Percentiles rank a stretch among this genome's conserved stretches.
Conservation (phyloP, 805 yeast genomes). For the Sungouiella blattae region DNA sequence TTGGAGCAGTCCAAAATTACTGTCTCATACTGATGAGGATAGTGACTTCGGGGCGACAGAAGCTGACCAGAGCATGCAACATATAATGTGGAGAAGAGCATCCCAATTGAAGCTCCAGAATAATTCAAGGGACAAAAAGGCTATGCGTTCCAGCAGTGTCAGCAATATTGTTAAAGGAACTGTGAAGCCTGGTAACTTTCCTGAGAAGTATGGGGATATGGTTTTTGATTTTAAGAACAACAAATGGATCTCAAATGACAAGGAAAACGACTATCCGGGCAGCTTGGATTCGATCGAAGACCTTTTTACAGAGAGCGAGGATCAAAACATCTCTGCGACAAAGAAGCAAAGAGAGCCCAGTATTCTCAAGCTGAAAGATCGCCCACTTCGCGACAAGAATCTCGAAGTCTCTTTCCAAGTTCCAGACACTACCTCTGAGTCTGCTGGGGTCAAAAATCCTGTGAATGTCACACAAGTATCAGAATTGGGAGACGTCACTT, state of each 20-base stretch:
- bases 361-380: slow-evolving; percentile 6
- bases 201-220: slow-evolving; percentile 35
- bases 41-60: too few relatives aligned
- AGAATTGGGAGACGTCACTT: slow-evolving; percentile 43
- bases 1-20: slow-evolving; percentile 1
- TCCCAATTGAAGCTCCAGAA: slow-evolving; percentile 30
- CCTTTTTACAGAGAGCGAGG: slow-evolving; percentile 11
- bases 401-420: slow-evolving; percentile 41
- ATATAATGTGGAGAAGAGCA: slow-evolving; percentile 35
- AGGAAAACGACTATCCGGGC: slow-evolving; percentile 20
- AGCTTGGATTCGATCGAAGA: slow-evolving; percentile 41
- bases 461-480: slow-evolving; percentile 41
- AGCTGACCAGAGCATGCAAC: slow-evolving; percentile 5
- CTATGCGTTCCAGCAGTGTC: slow-evolving; percentile 1
- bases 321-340: neutral
- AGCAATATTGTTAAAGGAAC: slow-evolving; percentile 23
- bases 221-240: slow-evolving; percentile 27
- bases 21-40: too few relatives aligned
- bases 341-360: slow-evolving; percentile 1
- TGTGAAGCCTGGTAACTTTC: slow-evolving; percentile 34
- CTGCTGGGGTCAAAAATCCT: slow-evolving; percentile 6
- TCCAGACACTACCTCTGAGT: slow-evolving; percentile 21
- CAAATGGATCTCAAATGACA: slow-evolving; percentile 26
- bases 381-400: slow-evolving; percentile 10
- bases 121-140: slow-evolving; percentile 2